Evolutionary conservation across 257 asterid species (phyloP).

Genomic region (Cruciata laevipes): DNA sequence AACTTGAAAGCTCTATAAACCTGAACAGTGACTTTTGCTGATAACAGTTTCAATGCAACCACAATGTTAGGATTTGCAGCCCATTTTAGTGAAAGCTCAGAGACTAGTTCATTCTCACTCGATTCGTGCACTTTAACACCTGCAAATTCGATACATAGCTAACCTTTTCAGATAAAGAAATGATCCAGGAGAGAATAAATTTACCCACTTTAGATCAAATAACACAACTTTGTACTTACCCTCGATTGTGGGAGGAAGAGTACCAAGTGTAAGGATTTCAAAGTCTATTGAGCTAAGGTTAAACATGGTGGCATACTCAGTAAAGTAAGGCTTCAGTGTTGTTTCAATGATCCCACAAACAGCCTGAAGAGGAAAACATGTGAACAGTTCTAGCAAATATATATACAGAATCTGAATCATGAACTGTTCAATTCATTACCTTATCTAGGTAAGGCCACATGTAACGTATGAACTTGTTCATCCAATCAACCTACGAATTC

Average conservation of each 20-base stretch:
- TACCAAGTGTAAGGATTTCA: conserved; percentile 59
- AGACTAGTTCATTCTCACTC: conserved; percentile 56
- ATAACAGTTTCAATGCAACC: conserved; percentile 33
- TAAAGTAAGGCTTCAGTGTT: conserved; percentile 43
- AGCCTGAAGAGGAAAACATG: conserved; percentile 31
- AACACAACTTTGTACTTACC: conserved; percentile 26
- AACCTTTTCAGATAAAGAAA: conserved; percentile 2
- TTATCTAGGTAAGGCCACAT: conserved; percentile 77
- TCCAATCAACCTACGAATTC: conserved; percentile 62
- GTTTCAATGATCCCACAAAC: conserved; percentile 51
- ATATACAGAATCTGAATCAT: neutral
- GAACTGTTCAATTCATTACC: conserved; percentile 29
- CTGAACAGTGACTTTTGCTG: conserved; percentile 45
- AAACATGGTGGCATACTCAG: conserved; percentile 48
- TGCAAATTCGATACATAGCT: conserved; percentile 17
- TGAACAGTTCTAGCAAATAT: neutral
- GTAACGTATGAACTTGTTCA: conserved; percentile 45
- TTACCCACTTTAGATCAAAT: too few relatives aligned
- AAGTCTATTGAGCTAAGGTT: conserved; percentile 49
- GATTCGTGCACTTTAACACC: conserved; percentile 67
- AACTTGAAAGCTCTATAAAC: conserved; percentile 28
- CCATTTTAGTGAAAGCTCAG: conserved; percentile 68
- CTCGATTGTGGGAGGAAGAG: conserved; percentile 56
- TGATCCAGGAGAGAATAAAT: too few relatives aligned
- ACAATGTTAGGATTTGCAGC: conserved; percentile 64